Base-by-base conservation (phyloP, 331 rosid genomes). In the Dryas integrifolia region DNA sequence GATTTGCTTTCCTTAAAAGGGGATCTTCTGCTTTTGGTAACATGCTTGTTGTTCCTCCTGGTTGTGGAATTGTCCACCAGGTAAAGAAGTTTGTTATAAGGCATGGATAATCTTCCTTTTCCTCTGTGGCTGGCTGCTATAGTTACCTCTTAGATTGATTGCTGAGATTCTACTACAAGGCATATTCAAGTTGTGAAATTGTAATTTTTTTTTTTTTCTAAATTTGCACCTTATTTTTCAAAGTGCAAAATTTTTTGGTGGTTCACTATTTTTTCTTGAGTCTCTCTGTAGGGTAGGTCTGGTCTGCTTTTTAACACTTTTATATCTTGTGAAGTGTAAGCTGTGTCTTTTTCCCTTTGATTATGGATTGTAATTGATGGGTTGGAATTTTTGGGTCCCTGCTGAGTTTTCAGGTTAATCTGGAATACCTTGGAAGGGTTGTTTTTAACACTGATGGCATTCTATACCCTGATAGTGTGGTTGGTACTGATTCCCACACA, bases 1-100 rank as follows among this genome's bases (percentile, higher is more conserved):
- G 74, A 38, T 81, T 73, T 68, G 66, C 70, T 68, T 77, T 76
- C 24, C 79, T 81, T 16, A 81, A 77, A 70, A 77, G 82, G 79
- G 85, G 82, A 68, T 73, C 82, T 41, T 43, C 41, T 72, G 79
- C 73, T 35, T 77, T 81, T 73, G 73, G 43, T 66, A 58, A 76
- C 77, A 71, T 80, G 84, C 80, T 80, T 46, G 52, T 81, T 15
- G 60, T 73, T 45, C 73, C 76, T 66, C 69, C 70, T 18, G 77
- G 77, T 9, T 74, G 72, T 21, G 64, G 80, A 47, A 75, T 78
- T 51, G 85, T 81, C 55, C 85, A 73, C 52, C 77, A 77, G 72
- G 80, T 73, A 57, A 14, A 51, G 30, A 47, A 72, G 21, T 15
- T 72, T 9, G n/a, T 15, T 61, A 21, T 21, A 21, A 21, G 24